Conservation (phyloP, 139 green algal species). For the Gonium pectorale region DNA sequence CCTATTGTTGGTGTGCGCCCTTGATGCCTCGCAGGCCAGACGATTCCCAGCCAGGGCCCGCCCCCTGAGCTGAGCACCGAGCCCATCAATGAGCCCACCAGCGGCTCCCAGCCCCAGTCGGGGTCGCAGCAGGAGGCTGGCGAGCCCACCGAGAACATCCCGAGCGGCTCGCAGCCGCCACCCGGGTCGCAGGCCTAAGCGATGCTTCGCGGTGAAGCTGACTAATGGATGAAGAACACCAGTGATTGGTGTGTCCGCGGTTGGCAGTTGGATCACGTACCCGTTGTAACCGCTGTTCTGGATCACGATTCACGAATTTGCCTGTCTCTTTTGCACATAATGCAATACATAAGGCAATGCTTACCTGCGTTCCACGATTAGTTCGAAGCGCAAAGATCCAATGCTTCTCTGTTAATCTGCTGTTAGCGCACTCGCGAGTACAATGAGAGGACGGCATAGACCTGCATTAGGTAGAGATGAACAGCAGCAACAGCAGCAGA, state of each 20-base stretch:
- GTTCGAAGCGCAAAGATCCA: no score
- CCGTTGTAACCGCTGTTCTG: no score
- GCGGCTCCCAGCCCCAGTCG: not conserved
- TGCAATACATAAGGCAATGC: no score
- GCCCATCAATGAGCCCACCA: not conserved
- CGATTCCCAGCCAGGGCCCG: slow-evolving; percentile 30
- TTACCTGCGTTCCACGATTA: no score
- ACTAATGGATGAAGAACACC: not conserved
- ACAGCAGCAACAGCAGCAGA: not conserved
- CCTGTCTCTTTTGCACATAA: no score
- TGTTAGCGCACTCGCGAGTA: no score
- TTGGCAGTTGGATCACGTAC: no score
- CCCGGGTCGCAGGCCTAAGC: slow-evolving; percentile 4
- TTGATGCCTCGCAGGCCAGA: not conserved
- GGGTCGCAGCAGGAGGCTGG: not conserved
- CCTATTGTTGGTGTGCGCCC: not conserved
- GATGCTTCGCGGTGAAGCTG: not conserved
- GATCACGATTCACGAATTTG: no score
- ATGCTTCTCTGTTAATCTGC: no score
- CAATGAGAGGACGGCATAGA: no score
- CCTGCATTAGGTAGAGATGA: no score
- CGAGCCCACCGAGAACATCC: not conserved
- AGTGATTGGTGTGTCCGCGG: no score
- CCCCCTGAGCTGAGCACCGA: not conserved
- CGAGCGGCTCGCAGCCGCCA: not conserved